Conservation (phyloP, 305 asterid genomes). For the Fraxinus velutina region DNA sequence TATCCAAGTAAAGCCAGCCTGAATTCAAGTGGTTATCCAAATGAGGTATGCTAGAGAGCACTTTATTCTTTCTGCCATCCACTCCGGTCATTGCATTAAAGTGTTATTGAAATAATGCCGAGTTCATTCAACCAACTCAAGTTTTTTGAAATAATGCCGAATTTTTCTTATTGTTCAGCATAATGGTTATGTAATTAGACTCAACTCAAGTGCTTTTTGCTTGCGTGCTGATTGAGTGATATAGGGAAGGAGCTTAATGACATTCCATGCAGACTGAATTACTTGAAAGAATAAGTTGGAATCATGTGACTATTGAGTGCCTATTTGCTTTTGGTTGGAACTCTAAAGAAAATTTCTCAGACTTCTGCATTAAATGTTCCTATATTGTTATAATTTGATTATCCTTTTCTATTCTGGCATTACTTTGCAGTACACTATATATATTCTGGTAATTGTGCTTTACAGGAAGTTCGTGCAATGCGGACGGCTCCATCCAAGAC, state of each 20-base stretch:
- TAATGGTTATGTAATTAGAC: constrained; percentile 2
- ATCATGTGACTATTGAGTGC: background rate
- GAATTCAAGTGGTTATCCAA: constrained; percentile 37
- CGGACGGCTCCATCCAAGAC: constrained; percentile 45
- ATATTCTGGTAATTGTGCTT: constrained; percentile 23
- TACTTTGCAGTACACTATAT: background rate
- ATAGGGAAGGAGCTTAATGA: constrained; percentile 3
- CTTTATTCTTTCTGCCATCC: background rate
- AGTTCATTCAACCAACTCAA: background rate
- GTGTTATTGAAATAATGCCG: background rate
- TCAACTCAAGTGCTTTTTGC: background rate
- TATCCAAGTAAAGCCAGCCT: constrained; percentile 35
- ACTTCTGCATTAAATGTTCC: background rate
- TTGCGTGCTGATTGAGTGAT: constrained; percentile 4
- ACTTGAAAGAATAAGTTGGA: constrained; percentile 11
- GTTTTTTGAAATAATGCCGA: background rate
- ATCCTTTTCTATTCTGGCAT: background rate
- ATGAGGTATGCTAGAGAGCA: constrained; percentile 41
- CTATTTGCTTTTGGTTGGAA: background rate
- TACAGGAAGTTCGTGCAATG: constrained; percentile 42
- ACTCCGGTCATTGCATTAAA: constrained; percentile 16
- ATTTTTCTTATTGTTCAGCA: background rate
- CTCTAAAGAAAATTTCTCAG: background rate
- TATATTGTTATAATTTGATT: background rate
- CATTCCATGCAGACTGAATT: background rate